Evolutionary conservation across 805 yeast genomes (phyloP).

Genomic region (Wickerhamiella cacticola): DNA sequence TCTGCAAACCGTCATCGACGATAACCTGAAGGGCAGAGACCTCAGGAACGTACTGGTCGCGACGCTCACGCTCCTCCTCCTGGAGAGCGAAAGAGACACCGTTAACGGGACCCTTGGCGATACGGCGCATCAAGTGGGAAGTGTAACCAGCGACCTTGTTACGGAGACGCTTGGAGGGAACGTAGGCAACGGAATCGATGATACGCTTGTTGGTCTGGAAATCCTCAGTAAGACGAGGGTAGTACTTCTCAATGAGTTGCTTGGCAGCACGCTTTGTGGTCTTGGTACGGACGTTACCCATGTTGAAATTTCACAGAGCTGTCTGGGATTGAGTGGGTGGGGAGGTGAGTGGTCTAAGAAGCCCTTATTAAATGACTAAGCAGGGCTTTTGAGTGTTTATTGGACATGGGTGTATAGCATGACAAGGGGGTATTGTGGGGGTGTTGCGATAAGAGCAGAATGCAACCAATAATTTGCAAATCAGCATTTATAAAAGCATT

Average conservation of each 20-base stretch:
- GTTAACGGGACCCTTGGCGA: conserved; percentile 99
- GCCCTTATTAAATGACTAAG: neutral
- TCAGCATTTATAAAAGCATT: too few relatives aligned
- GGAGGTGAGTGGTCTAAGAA: neutral
- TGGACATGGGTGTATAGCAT: too few relatives aligned
- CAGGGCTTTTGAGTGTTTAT: too few relatives aligned
- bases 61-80: conserved; percentile 99
- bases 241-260: conserved; percentile 98
- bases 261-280: conserved; percentile 99
- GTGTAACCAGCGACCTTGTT: conserved; percentile 99
- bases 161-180: conserved; percentile 99
- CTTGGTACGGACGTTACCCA: conserved; percentile 99
- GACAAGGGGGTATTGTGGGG: too few relatives aligned
- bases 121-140: conserved; percentile 99
- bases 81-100: conserved; percentile 99
- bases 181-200: conserved; percentile 95
- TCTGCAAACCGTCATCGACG: conserved; percentile 90
- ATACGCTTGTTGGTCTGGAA: conserved; percentile 99
- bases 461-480: too few relatives aligned
- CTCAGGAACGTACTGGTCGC: conserved; percentile 99
- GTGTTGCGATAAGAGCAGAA: too few relatives aligned
- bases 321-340: conserved; percentile 11
- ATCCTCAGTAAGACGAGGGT: conserved; percentile 98
- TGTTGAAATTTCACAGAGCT: conserved; percentile 10
- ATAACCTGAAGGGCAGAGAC: conserved; percentile 98